phyloP scores from a whole-genome alignment of 345 rosid species.

The Gossypium australe region DNA sequence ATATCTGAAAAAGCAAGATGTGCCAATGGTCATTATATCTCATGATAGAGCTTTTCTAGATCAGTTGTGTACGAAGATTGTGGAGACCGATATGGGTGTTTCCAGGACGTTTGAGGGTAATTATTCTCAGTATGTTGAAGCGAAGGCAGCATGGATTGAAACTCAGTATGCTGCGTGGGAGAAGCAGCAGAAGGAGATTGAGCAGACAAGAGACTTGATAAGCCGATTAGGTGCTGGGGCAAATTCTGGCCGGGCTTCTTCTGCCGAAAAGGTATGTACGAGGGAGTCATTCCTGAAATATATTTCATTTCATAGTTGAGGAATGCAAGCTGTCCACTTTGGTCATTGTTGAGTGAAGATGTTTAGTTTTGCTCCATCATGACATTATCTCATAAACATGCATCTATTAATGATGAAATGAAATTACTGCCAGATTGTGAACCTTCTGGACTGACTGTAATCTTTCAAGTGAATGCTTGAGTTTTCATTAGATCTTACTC shows the following conservation, averaged over 20 bases:
- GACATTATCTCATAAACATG: neutral
- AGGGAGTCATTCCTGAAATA: neutral
- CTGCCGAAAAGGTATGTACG: conserved; percentile 79
- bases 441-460: neutral
- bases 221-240: conserved; percentile 80
- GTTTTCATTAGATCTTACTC: neutral
- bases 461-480: neutral
- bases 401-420: neutral
- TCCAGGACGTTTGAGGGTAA: conserved; percentile 81
- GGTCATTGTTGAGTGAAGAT: neutral
- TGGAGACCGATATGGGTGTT: conserved; percentile 95
- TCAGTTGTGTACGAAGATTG: conserved; percentile 88
- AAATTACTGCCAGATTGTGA: neutral
- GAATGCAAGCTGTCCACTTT: neutral
- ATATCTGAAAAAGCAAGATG: conserved; percentile 78
- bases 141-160: conserved; percentile 81
- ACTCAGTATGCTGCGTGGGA: conserved; percentile 84
- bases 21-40: conserved; percentile 95
- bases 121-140: conserved; percentile 71
- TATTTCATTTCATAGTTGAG: neutral
- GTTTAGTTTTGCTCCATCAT: neutral
- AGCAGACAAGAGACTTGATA: conserved; percentile 66
- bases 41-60: conserved; percentile 97
- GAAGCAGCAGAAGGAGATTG: conserved; percentile 90
- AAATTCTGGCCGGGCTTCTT: conserved; percentile 87